Conservation (phyloP, 1,284 basidiomycete species). For the Megacollybia platyphylla region DNA sequence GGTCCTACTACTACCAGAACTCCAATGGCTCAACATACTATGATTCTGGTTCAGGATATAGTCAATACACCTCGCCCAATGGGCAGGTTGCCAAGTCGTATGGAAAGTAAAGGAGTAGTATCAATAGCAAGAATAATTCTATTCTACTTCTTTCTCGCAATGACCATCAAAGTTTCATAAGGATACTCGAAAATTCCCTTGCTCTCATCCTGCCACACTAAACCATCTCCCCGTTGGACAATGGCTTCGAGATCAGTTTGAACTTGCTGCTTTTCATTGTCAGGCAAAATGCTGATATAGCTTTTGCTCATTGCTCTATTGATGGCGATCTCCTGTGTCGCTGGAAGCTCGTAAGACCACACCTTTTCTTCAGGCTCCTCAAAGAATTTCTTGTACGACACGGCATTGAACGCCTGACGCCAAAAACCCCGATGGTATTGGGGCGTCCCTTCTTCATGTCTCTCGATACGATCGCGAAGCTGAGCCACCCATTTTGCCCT, state of each 20-base stretch:
- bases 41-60: slow-evolving; percentile 31
- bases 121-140: not conserved
- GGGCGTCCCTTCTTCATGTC: slow-evolving; percentile 53
- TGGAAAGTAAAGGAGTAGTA: not conserved
- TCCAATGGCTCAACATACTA: slow-evolving; percentile 49
- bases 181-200: slow-evolving; percentile 34
- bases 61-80: slow-evolving; percentile 37
- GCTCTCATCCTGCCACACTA: slow-evolving; percentile 30
- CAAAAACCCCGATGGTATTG: slow-evolving; percentile 65
- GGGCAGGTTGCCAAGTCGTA: slow-evolving; percentile 21
- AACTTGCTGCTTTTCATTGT: slow-evolving; percentile 40
- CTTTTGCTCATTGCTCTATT: slow-evolving; percentile 62
- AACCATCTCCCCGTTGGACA: slow-evolving; percentile 25
- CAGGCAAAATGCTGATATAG: slow-evolving; percentile 49
- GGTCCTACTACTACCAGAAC: slow-evolving; percentile 50
- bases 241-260: slow-evolving; percentile 33
- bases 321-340: slow-evolving; percentile 37
- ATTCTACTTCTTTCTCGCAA: slow-evolving; percentile 20
- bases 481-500: slow-evolving; percentile 56
- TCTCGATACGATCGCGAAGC: slow-evolving; percentile 51
- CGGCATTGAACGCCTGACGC: slow-evolving; percentile 49
- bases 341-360: slow-evolving; percentile 35
- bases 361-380: slow-evolving; percentile 36
- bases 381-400: slow-evolving; percentile 41
- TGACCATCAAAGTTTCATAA: slow-evolving; percentile 27